phyloP scores from a whole-genome alignment of 2,329 filamentous ascomycete genomes.

The Calycina herbarum region DNA sequence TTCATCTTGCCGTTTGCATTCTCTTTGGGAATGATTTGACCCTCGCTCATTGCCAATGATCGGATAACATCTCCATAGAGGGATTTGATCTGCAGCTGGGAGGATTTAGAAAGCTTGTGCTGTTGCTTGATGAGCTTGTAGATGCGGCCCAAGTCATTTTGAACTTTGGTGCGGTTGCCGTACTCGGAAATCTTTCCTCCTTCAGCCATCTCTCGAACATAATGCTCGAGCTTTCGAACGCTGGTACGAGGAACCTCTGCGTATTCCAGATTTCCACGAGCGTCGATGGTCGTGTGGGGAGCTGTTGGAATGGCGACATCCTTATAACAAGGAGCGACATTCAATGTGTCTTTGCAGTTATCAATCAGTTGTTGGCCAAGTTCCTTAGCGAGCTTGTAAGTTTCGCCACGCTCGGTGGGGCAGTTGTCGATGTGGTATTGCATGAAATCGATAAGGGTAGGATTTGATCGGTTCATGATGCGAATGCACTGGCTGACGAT shows the following conservation, averaged over 20 bases:
- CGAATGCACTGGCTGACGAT: conserved; percentile 98
- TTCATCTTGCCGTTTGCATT: conserved; percentile 58
- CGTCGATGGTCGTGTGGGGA: conserved; percentile 88
- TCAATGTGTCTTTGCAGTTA: conserved; percentile 92
- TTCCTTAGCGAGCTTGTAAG: conserved; percentile 95
- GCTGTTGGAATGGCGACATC: conserved; percentile 91
- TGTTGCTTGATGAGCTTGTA: conserved; percentile 99
- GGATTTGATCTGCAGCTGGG: conserved; percentile 93
- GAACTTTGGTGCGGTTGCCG: conserved; percentile 96
- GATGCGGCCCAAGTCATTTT: conserved; percentile 90
- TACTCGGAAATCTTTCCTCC: conserved; percentile 99
- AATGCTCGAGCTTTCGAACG: conserved; percentile 96
- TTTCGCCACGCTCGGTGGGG: conserved; percentile 93
- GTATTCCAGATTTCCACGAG: conserved; percentile 89
- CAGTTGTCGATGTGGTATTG: conserved; percentile 99
- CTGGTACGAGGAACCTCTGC: conserved; percentile 83
- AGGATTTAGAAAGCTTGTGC: conserved; percentile 94
- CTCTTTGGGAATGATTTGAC: conserved; percentile 90
- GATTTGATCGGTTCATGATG: conserved; percentile 99
- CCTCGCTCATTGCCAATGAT: conserved; percentile 96
- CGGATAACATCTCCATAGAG: conserved; percentile 93
- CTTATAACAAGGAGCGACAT: conserved; percentile 86
- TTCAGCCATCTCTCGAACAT: conserved; percentile 97
- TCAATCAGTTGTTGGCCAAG: conserved; percentile 91
- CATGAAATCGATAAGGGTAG: conserved; percentile 95